Evolutionary conservation across 2,329 filamentous ascomycete genomes (phyloP), one percentile per base, ranked within the genome.

Genomic region (Claviceps arundinis): DNA sequence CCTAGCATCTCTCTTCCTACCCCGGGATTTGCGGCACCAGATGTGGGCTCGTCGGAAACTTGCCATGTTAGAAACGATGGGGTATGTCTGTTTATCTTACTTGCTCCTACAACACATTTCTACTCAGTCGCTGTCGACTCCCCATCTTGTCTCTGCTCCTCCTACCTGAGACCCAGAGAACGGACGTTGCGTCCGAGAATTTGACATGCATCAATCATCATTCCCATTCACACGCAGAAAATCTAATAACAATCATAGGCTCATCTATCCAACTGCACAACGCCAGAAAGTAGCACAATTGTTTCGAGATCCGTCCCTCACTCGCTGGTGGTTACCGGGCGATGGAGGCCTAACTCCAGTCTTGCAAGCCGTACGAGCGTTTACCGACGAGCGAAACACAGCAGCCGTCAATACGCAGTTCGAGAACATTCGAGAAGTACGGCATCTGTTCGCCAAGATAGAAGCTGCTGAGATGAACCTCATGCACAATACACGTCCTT

Each of bases 321-420:
- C 80, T 45, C 76, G 84, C 53, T 96, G 89, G 88, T 98, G 93
- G 93, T 77, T 96, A 2, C 87, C 89, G 2, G 78, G 93, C 64
- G 80, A 88, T 56, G 85, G 91, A 69, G 81, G 80, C 1, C 86
- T 86, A 60, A 84, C 80, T 11, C 78, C 80, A 0, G 79, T 94
- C 43, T 75, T 96, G 51, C 83, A 82, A 50, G 84, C 79, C 51
- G 82, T 95, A 55, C 84, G 90, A 19, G 78, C 81, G 43, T 90
- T 95, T 67, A 87, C 89, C 30, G 82, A 87, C 59, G 87, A 93
- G 57, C 80, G 88, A 47, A 86, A 81, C 54, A 71, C 77, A 7
- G 79, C 73, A 19, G 78, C 77, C 0, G 71, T 74, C n/a, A 74
- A 76, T 17, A 68, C 74, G 2, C 75, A 79, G 54, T 71, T 73